Evolutionary conservation across 2,329 filamentous ascomycete species (phyloP), one percentile per base, ranked within the genome.

Genomic region (Xylaria sp.): DNA sequence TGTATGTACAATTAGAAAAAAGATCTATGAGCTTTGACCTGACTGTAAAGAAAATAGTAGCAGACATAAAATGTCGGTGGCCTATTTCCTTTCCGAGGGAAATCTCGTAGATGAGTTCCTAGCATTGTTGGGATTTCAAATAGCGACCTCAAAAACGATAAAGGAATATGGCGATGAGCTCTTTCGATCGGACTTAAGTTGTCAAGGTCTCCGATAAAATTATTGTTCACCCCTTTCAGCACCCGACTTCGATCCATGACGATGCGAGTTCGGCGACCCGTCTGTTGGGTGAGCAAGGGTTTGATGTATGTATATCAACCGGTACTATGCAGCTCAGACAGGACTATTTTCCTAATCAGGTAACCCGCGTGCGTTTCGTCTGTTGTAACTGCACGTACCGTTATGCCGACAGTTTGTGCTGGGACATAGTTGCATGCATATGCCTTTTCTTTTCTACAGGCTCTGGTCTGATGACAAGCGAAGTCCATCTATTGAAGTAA

Each of bases 261-360:
- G 36, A 25, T 43, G 34, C 56, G 56, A 60, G 10, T 46, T 58
- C 61, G 53, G 52, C 20, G 41, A 48, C n/a, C 20, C 52, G 32
- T 50, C 10, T 25, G 6, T 25, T 15, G 39, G 25, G 28, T 36
- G 2, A 57, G 20, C 52, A 36, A 34, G 30, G 53, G 20, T 18
- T 25, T 12, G 12, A 39, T 20, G 20, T 20, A 12, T 25, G 36
- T 45, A 45, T 46, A 46, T 25, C 20, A 32, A 39, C 34, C 34
- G 32, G 32, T 36, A 6, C 13, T 28, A 46, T 63, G 60, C 60
- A 55, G 20, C 57, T 13, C 15, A 5, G 41, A 10, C 56, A 8
- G 25, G 15, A 60, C n/a, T 15, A 18, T 36, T 48, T 48, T 9
- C 58, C 46, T 30, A 10, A 60, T 52, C 32, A 52, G 58, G 58